phyloP scores from a whole-genome alignment of 768 basidiomycete species.

The Macrolepiota fuliginosa region DNA sequence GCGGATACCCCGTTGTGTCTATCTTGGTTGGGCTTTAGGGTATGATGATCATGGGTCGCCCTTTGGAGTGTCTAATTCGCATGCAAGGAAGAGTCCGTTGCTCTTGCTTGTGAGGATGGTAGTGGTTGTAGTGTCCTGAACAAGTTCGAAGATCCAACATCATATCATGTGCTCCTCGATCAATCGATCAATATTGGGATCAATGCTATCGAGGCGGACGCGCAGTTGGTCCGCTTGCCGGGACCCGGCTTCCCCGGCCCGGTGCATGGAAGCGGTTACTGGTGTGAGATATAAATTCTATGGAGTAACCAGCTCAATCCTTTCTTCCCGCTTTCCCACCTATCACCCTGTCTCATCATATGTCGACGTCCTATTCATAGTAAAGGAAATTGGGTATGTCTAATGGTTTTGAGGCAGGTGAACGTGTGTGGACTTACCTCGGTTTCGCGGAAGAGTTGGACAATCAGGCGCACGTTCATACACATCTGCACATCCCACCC shows the following conservation, averaged over 20 bases:
- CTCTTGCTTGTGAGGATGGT: no score
- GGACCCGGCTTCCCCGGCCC: background rate
- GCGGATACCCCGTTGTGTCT: no score
- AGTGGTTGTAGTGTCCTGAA: no score
- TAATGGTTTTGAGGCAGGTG: background rate
- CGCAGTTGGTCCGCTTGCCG: no score
- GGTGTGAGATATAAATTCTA: conserved; percentile 1
- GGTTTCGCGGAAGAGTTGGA: background rate
- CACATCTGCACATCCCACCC: background rate
- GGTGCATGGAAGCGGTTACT: background rate
- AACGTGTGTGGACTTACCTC: conserved; percentile 7
- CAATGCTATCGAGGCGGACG: no score
- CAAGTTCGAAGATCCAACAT: no score
- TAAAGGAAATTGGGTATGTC: background rate
- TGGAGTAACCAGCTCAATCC: background rate
- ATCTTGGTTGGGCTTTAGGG: no score
- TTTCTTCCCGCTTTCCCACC: background rate
- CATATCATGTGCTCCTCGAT: no score
- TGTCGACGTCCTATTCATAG: background rate
- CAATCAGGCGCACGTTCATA: background rate
- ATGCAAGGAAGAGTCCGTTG: no score
- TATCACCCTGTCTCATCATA: background rate
- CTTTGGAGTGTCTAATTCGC: no score
- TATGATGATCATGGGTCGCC: no score
- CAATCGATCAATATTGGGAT: no score